Percentiles rank a stretch among this genome's conserved stretches.
phyloP scores from a whole-genome alignment of 768 basidiomycete species.

The Naganishia friedmannii region DNA sequence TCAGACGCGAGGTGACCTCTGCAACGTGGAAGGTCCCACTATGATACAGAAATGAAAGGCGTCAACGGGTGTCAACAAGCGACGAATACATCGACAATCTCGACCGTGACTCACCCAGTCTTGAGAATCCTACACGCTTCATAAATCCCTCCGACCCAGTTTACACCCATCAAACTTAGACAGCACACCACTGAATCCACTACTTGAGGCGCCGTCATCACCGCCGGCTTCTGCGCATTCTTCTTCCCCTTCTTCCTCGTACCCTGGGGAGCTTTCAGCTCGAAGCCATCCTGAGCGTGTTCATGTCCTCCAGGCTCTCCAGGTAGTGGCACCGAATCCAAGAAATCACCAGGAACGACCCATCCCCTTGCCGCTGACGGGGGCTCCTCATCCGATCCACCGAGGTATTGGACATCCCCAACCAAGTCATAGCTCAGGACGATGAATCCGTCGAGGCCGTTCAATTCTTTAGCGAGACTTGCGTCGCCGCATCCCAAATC shows the following conservation, averaged over 20 bases:
- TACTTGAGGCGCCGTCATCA: slow-evolving; percentile 64
- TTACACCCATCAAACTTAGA: slow-evolving; percentile 92
- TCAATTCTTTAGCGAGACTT: slow-evolving; percentile 70
- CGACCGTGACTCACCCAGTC: slow-evolving; percentile 61
- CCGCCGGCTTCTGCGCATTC: slow-evolving; percentile 57
- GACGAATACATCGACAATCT: background rate
- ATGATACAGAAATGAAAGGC: background rate
- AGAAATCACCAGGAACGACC: slow-evolving; percentile 88
- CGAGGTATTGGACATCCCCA: slow-evolving; percentile 36
- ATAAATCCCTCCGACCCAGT: slow-evolving; percentile 86
- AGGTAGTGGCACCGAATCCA: slow-evolving; percentile 74
- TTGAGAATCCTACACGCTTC: slow-evolving; percentile 87
- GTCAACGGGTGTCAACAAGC: background rate
- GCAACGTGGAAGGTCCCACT: slow-evolving; percentile 51
- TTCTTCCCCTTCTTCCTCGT: slow-evolving; percentile 23
- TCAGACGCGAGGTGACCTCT: slow-evolving; percentile 52
- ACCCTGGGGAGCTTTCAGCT: slow-evolving; percentile 5
- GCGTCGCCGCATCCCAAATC: slow-evolving; percentile 97
- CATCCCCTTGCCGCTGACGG: slow-evolving; percentile 57
- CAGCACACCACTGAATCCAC: slow-evolving; percentile 91
- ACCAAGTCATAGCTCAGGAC: slow-evolving; percentile 51
- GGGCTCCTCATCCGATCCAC: background rate
- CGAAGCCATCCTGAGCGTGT: slow-evolving; percentile 16
- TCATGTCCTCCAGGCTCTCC: slow-evolving; percentile 55
- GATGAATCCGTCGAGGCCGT: slow-evolving; percentile 58